phyloP scores from a whole-genome alignment of 2,329 filamentous ascomycete species.

The Trichoderma polysporum region DNA sequence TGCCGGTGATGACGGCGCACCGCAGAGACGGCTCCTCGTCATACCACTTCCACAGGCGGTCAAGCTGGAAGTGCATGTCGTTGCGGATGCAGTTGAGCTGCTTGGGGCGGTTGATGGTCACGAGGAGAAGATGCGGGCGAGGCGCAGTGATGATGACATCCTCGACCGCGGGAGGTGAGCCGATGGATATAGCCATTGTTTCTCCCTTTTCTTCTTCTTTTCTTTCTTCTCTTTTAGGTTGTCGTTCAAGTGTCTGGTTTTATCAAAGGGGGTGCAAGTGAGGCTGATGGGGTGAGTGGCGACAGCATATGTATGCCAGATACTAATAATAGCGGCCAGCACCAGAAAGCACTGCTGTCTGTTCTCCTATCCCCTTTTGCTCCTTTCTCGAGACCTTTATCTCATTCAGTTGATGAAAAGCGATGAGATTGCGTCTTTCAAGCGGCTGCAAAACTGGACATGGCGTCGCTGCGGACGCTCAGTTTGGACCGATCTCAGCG shows the following conservation, averaged over 20 bases:
- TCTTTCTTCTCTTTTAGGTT: neutral
- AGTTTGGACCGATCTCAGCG: neutral
- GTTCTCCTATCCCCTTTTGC: neutral
- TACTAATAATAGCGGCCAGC: neutral
- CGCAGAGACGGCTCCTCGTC: conserved; percentile 60
- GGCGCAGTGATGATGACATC: conserved; percentile 51
- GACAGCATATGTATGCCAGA: neutral
- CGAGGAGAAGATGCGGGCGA: conserved; percentile 53
- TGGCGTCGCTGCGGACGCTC: neutral
- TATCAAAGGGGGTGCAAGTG: neutral
- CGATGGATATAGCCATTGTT: conserved; percentile 28
- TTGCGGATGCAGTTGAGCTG: conserved; percentile 58
- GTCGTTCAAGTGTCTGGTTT: neutral
- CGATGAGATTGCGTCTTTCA: neutral
- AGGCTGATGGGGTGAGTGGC: neutral
- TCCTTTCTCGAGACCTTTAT: neutral
- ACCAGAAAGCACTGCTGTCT: neutral
- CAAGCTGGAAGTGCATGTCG: conserved; percentile 49
- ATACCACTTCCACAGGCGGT: conserved; percentile 56
- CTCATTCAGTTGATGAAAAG: neutral
- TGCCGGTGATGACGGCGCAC: conserved; percentile 62
- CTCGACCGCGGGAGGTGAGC: conserved; percentile 42
- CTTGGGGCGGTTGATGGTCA: conserved; percentile 59
- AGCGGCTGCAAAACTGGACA: neutral
- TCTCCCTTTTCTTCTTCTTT: neutral